Base-by-base conservation (phyloP, 2,329 filamentous ascomycete genomes). In the Colletotrichum sp. region DNA sequence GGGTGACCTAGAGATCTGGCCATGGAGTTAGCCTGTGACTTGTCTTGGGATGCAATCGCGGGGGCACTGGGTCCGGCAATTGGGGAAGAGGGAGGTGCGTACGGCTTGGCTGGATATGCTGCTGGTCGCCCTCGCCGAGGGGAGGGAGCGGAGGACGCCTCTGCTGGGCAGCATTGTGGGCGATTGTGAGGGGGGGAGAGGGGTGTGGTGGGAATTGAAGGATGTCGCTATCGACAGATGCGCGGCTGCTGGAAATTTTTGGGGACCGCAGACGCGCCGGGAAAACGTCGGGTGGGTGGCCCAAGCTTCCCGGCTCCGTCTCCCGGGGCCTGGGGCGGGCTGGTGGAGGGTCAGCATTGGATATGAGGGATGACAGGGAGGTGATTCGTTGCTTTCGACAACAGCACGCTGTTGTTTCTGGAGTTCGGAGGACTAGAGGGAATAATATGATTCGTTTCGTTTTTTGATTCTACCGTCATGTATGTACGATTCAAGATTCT, bases 131-230 rank as follows among this genome's bases (percentile, higher is more conserved):
- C 83, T 77, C 77, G 79, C 78, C 56, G 84, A 82, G 77, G 85
- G 82, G 71, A 86, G 76, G 69, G 85, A 84, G 78, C 84, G 84
- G 79, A 83, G 81, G 79, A 86, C 82, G 80, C 85, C 86, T 85
- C 86, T 85, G 77, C 86, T 87, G 73, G 86, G 85, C 80, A 88
- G 83, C 86, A 88, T 88, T 74, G 78, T 83, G 82, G 80, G 76
- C 36, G 62, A 48, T 62, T 69, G 70, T 58, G 77, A 60, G 73
- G 22, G 22, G 22, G 22, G 22, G 60, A 13, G 52, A 68, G 70
- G n/a, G 72, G 67, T 71, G 68, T 76, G 80, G 74, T 73, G 74
- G 74, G 77, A 58, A 32, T 52, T 73, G 64, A 65, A 65, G 64
- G 32, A 27, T n/a, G 58, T 28, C 73, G 25, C 75, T 65, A 10